phyloP scores from a whole-genome alignment of 106 monocot genomes.

The Acanthochlamys bracteata region DNA sequence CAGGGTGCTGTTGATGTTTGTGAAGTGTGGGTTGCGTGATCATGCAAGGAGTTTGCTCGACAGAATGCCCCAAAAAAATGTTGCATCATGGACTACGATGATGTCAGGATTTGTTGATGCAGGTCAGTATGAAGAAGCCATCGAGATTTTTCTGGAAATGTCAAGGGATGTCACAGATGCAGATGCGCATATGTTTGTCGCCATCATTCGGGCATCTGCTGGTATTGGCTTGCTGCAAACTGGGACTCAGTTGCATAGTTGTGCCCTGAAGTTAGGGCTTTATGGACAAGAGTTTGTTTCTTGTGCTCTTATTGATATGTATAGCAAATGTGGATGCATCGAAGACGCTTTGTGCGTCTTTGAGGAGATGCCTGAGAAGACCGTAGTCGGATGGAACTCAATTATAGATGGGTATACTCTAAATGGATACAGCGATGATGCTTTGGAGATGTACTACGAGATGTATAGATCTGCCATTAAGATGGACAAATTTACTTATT shows the following conservation, averaged over 20 bases:
- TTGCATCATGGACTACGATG: slow-evolving; percentile 57
- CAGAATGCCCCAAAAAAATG: slow-evolving; percentile 47
- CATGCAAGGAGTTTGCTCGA: slow-evolving; percentile 66
- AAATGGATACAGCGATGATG: slow-evolving; percentile 69
- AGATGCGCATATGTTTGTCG: slow-evolving; percentile 31
- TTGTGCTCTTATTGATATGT: slow-evolving; percentile 69
- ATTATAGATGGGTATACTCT: slow-evolving; percentile 76
- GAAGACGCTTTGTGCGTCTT: slow-evolving; percentile 61
- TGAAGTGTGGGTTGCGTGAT: slow-evolving; percentile 57
- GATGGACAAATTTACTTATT: slow-evolving; percentile 92
- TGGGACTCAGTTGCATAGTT: slow-evolving; percentile 57
- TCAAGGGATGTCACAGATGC: slow-evolving; percentile 30
- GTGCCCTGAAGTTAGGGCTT: slow-evolving; percentile 26
- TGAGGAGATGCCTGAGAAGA: slow-evolving; percentile 63
- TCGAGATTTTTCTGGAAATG: slow-evolving; percentile 46
- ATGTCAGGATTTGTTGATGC: slow-evolving; percentile 50
- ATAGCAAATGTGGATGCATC: slow-evolving; percentile 71
- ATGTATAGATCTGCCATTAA: slow-evolving; percentile 41
- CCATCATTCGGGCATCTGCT: slow-evolving; percentile 35
- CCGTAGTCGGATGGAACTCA: slow-evolving; percentile 69
- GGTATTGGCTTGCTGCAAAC: slow-evolving; percentile 20
- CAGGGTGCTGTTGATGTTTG: slow-evolving; percentile 46
- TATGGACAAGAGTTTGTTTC: slow-evolving; percentile 29
- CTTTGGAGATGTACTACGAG: slow-evolving; percentile 64
- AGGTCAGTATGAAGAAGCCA: slow-evolving; percentile 39